Conservation (phyloP, 176 grass and related monocot genomes). For the Microstegium vimineum region DNA sequence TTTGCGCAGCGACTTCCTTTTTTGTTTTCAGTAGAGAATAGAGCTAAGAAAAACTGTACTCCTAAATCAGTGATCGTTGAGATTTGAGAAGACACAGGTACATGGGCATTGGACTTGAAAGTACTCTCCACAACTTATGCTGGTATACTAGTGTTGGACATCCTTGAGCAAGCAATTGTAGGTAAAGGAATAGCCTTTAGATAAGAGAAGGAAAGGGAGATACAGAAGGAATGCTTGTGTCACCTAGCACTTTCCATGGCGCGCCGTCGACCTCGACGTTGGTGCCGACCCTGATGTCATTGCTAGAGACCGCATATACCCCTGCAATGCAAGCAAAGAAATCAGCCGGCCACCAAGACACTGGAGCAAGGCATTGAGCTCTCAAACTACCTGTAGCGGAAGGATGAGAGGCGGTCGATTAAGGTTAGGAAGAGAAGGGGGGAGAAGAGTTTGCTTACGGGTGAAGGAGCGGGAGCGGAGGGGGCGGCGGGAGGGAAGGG, state of each 20-base stretch:
- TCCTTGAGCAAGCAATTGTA: not conserved
- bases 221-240: not conserved
- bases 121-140: not conserved
- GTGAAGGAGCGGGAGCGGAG: conserved; percentile 30
- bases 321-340: conserved; percentile 42
- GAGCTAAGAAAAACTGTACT: not conserved
- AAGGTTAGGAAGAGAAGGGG: too few species aligned
- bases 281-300: conserved; percentile 86
- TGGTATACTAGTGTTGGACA: not conserved
- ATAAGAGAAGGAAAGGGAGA: not conserved
- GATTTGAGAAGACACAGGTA: not conserved
- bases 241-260: conserved; percentile 84
- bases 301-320: conserved; percentile 78
- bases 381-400: not conserved
- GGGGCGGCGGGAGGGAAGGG: not conserved
- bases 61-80: not conserved
- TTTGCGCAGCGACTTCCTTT: not conserved
- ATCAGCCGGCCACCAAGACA: not conserved
- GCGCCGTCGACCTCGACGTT: conserved; percentile 83
- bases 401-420: too few species aligned
- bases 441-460: not conserved
- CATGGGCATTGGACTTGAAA: not conserved
- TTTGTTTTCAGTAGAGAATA: not conserved
- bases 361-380: not conserved
- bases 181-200: not conserved